Evolutionary conservation across 257 asterid genomes (phyloP).

Genomic region (Nyctanthes arbortristis): DNA sequence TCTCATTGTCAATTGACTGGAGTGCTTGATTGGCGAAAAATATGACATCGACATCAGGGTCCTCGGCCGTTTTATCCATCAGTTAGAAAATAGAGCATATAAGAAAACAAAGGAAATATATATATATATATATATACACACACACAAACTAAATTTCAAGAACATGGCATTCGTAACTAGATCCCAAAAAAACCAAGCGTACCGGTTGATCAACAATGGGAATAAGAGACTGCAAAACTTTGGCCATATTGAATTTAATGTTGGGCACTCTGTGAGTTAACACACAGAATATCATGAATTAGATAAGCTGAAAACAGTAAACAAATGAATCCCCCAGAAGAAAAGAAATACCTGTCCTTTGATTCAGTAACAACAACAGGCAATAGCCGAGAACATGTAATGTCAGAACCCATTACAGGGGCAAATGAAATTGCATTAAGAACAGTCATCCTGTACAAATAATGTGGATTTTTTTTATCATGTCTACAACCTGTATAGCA

Average conservation of each 20-base stretch:
- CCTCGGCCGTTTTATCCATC: conserved; percentile 56
- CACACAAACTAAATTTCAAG: too few species aligned
- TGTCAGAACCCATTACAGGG: conserved; percentile 54
- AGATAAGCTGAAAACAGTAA: background rate
- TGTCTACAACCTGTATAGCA: conserved; percentile 46
- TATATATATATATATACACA: too few species aligned
- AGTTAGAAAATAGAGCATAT: background rate
- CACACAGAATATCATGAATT: background rate
- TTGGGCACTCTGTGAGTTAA: conserved; percentile 57
- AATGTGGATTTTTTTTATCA: conserved; percentile 59
- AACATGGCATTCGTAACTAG: background rate
- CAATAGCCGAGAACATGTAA: conserved; percentile 50
- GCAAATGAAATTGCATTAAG: conserved; percentile 58
- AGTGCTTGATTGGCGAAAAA: conserved; percentile 63
- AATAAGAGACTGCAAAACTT: conserved; percentile 69
- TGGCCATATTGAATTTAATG: conserved; percentile 69
- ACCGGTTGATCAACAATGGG: conserved; percentile 68
- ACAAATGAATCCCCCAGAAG: background rate
- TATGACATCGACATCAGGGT: conserved; percentile 77
- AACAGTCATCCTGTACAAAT: conserved; percentile 60
- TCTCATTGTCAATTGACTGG: conserved; percentile 55
- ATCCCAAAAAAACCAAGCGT: conserved; percentile 17
- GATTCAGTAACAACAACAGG: conserved; percentile 40
- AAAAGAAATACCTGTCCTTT: background rate
- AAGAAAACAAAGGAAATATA: background rate